These are phyloP conservation scores for Ophiocordyceps camponoti-rufipedis DNA, from an alignment of 2,329 filamentous ascomycete species.

Conservation along the genomic window DNA sequence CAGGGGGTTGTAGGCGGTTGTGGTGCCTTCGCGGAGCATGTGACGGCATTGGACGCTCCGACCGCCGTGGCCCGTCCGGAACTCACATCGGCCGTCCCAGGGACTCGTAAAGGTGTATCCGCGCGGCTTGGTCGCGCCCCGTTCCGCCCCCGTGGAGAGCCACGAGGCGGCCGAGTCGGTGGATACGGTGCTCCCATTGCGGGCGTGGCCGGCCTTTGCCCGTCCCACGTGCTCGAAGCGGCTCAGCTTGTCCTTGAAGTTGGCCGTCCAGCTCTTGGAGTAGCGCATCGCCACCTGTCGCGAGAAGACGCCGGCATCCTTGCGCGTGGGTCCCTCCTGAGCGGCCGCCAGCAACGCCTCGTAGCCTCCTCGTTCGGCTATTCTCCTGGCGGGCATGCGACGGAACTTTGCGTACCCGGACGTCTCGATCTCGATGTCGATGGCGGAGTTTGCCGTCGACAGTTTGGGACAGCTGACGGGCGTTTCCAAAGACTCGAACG, in stretches of 20 bases:
- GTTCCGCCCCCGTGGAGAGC: not conserved
- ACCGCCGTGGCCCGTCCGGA: conserved; percentile 60
- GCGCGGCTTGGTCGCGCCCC: conserved; percentile 24
- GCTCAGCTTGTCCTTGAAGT: conserved; percentile 26
- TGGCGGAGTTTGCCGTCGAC: conserved; percentile 16
- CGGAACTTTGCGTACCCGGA: conserved; percentile 40
- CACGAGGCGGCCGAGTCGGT: conserved; percentile 7
- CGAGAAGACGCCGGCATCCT: conserved; percentile 21
- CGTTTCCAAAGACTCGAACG: conserved; percentile 1
- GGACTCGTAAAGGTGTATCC: conserved; percentile 70
- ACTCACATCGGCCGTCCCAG: conserved; percentile 78
- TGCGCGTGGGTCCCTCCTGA: conserved; percentile 3
- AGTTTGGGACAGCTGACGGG: not conserved
- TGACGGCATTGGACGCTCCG: conserved; percentile 60
- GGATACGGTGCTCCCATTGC: conserved; percentile 14
- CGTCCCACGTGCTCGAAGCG: conserved; percentile 12
- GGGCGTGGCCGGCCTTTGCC: conserved; percentile 9
- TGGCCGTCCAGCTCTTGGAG: conserved; percentile 27
- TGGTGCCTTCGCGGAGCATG: conserved; percentile 29
- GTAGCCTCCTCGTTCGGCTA: conserved; percentile 11
- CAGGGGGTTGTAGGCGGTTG: conserved; percentile 23
- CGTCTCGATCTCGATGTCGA: conserved; percentile 33
- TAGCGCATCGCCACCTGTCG: conserved; percentile 42
- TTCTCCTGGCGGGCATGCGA: conserved; percentile 22
- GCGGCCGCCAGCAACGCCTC: conserved; percentile 4